Evolutionary conservation across 2,329 filamentous ascomycete genomes (phyloP).

Genomic region (Botrytis elliptica): DNA sequence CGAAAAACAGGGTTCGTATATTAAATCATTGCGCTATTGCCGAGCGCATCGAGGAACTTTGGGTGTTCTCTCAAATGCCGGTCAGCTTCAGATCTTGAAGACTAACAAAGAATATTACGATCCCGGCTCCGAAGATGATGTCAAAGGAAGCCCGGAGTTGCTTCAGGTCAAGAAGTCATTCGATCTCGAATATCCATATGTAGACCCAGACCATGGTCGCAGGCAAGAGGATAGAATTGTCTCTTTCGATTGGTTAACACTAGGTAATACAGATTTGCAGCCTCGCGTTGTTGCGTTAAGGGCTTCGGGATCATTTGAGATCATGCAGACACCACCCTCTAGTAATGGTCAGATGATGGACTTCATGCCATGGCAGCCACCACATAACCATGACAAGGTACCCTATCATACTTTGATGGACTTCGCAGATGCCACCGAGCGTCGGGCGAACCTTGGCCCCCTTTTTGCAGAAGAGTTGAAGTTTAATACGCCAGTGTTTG

Average conservation of each 20-base stretch:
- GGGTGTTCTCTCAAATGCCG: conserved; percentile 60
- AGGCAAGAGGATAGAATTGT: conserved; percentile 56
- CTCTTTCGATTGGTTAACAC: conserved; percentile 66
- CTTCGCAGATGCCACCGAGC: conserved; percentile 53
- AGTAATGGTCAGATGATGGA: conserved; percentile 59
- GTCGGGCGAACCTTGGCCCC: conserved; percentile 53
- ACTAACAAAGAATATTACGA: conserved; percentile 55
- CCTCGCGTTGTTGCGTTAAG: conserved; percentile 60
- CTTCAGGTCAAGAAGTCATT: conserved; percentile 59
- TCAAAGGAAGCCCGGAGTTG: conserved; percentile 56
- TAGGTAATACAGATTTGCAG: conserved; percentile 54
- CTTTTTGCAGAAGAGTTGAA: conserved; percentile 54
- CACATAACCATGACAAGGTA: conserved; percentile 49
- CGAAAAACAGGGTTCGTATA: conserved; percentile 53
- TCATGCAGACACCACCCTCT: conserved; percentile 59
- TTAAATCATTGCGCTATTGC: conserved; percentile 62
- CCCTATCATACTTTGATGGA: conserved; percentile 57
- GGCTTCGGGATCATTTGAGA: conserved; percentile 60
- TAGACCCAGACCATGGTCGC: conserved; percentile 48
- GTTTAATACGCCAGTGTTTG: conserved; percentile 57
- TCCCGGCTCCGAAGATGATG: conserved; percentile 44
- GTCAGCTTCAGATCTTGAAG: conserved; percentile 61
- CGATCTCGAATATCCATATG: conserved; percentile 60
- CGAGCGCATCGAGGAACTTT: conserved; percentile 61
- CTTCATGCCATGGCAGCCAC: conserved; percentile 59